A percentile compares a stretch with the other conserved stretches of the same genome.
These are phyloP conservation scores for Ophiostoma sp. DNA, from an alignment of 2,329 filamentous ascomycete species.

Conservation along the genomic window DNA sequence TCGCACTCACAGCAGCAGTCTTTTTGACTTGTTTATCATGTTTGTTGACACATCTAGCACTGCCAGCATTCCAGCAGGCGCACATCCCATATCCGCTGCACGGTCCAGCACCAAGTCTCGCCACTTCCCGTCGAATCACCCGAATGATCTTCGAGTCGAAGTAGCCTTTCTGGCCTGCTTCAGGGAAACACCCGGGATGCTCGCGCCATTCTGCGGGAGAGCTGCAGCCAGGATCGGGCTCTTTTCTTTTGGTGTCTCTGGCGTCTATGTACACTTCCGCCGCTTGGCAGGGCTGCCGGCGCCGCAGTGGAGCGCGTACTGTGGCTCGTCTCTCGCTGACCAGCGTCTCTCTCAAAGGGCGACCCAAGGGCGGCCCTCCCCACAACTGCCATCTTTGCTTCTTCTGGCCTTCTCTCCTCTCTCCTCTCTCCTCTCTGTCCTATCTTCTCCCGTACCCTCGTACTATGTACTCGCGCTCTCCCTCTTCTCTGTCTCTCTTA, in stretches of 20 bases:
- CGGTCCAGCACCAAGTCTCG: neutral
- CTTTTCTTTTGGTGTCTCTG: slow-evolving; percentile 1
- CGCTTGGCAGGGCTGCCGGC: slow-evolving; percentile 7
- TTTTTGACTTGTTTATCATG: neutral
- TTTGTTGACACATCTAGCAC: neutral
- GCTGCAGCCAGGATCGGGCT: slow-evolving; percentile 9
- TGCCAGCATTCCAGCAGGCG: slow-evolving; percentile 7
- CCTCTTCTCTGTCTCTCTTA: neutral
- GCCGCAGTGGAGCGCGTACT: slow-evolving; percentile 2
- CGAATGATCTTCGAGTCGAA: neutral
- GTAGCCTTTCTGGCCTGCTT: neutral
- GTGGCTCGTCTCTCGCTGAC: neutral
- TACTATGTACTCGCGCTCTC: neutral
- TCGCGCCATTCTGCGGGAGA: slow-evolving; percentile 5
- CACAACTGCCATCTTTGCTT: neutral
- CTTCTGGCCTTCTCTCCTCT: neutral
- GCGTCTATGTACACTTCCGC: neutral
- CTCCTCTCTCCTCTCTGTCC: neutral
- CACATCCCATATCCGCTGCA: neutral
- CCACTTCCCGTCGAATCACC: neutral
- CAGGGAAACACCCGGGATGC: neutral
- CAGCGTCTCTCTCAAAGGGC: neutral
- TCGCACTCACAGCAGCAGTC: neutral
- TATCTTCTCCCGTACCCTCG: neutral
- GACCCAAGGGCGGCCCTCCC: neutral